Percentiles rank a stretch among this genome's conserved stretches.
Conservation (phyloP, 345 rosid genomes). For the Passiflora organensis region DNA sequence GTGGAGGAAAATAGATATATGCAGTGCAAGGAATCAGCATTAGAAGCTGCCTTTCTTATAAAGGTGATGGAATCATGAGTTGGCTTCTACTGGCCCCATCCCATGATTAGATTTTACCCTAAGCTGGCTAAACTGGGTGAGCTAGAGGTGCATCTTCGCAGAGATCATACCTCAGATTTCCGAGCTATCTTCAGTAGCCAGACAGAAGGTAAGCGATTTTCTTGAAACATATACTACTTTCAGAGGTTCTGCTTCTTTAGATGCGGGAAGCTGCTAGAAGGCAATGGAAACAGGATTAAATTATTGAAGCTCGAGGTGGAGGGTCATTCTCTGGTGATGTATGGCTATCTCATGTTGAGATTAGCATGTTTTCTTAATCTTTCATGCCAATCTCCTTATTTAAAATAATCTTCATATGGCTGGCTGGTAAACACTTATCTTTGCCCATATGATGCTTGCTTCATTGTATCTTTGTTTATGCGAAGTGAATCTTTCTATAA, state of each 20-base stretch:
- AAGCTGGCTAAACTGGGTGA: background rate
- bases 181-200: conserved; percentile 2
- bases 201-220: background rate
- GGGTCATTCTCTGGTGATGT: conserved; percentile 4
- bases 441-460: background rate
- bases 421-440: background rate
- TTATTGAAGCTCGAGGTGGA: conserved; percentile 1
- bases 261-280: no score
- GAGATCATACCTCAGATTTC: background rate
- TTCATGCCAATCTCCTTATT: conserved; percentile 5
- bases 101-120: background rate
- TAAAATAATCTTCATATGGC: background rate
- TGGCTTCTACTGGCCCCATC: background rate
- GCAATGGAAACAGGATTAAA: conserved; percentile 15
- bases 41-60: conserved; percentile 72
- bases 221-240: background rate
- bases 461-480: background rate
- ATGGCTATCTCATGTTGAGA: conserved; percentile 10
- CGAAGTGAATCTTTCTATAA: background rate
- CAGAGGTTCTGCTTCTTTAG: background rate
- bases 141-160: background rate
- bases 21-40: conserved; percentile 67
- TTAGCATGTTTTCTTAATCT: conserved; percentile 10
- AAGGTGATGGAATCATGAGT: conserved; percentile 57
- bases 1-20: conserved; percentile 84